Base-by-base conservation (phyloP, 768 basidiomycete species). In the Nidula microcarpa region DNA sequence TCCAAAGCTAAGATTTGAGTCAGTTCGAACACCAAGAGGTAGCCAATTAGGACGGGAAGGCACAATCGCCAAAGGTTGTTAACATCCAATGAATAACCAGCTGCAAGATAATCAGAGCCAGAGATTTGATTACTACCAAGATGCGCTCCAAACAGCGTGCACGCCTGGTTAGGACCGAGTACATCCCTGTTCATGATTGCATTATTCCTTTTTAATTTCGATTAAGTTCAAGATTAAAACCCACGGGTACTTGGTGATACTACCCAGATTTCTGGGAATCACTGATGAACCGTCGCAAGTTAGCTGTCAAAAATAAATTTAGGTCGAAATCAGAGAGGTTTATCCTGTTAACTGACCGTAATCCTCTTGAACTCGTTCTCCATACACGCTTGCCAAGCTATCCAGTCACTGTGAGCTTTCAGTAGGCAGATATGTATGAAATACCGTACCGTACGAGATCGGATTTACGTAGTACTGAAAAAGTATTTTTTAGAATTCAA, bases 281-380 rank as follows among this genome's bases (percentile, higher is more conserved):
- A 92, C 67, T 52, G 76, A 81, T 44, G 65, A 70, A 16, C 88
- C 89, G 59, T 87, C 83, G 60, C 89, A 92, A 8, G 70, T 71
- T 44, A 90, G 62, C 79, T 86, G 55, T 13, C 39, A 5, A 51
- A 39, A 23, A 14, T 10, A 54, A 47, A 53, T 43, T 54, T 51
- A 54, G 33, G 13, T n/a, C 17, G 4, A 17, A 37, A 23, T 8
- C 33, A 34, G 2, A 8, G 17, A 14, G 2, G 17, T 16, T 17
- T 10, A 37, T 8, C 49, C n/a, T 53, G 23, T 41, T 18, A n/a
- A 65, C 74, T 58, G 62, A 87, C 87, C 16, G 78, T 66, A 35
- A 84, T 81, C 14, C 82, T 81, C 74, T 76, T 81, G 68, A 94
- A 93, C 65, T 96, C 93, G 65, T 94, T 94, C 68, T 88, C 84